Conservation (phyloP, 2,329 filamentous ascomycete species). For the Magnaporthales sp. region DNA sequence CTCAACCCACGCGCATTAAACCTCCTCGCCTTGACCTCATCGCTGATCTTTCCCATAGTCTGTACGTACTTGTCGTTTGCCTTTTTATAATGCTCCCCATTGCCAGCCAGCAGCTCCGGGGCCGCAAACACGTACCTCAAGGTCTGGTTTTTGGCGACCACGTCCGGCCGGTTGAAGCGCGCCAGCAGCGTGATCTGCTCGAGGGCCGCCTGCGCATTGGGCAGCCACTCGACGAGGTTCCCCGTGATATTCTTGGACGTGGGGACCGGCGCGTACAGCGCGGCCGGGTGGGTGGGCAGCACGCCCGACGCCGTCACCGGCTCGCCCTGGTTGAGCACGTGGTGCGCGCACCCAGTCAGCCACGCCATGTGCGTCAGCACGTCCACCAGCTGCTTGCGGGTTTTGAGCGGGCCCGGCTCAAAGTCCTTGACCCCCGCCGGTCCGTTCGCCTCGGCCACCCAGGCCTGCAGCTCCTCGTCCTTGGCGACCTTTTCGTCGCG, state of each 20-base stretch:
- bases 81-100: slow-evolving; percentile 19
- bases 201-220: slow-evolving; percentile 20
- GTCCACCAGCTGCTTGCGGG: slow-evolving; percentile 24
- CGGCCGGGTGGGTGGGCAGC: slow-evolving; percentile 31
- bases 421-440: slow-evolving; percentile 30
- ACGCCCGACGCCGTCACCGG: slow-evolving; percentile 24
- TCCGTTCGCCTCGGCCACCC: slow-evolving; percentile 30
- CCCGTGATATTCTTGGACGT: slow-evolving; percentile 20
- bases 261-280: slow-evolving; percentile 30
- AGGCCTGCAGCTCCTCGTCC: slow-evolving; percentile 34
- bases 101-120: slow-evolving; percentile 20
- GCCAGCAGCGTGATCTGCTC: slow-evolving; percentile 27
- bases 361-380: slow-evolving; percentile 28
- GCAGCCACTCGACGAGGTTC: slow-evolving; percentile 26
- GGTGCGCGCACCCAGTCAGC: slow-evolving; percentile 21
- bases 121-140: slow-evolving; percentile 33
- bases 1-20: slow-evolving; percentile 34
- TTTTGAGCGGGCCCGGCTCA: slow-evolving; percentile 17
- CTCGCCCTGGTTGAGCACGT: slow-evolving; percentile 32
- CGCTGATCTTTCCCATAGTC: slow-evolving; percentile 28
- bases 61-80: slow-evolving; percentile 26
- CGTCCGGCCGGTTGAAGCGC: slow-evolving; percentile 30
- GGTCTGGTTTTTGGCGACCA: slow-evolving; percentile 24
- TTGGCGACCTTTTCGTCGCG: slow-evolving; percentile 18
- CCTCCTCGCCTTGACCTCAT: slow-evolving; percentile 22